Evolutionary conservation across 257 asterid genomes (phyloP), one percentile per base, ranked within the genome.

Genomic region (Fraxinus excelsior): DNA sequence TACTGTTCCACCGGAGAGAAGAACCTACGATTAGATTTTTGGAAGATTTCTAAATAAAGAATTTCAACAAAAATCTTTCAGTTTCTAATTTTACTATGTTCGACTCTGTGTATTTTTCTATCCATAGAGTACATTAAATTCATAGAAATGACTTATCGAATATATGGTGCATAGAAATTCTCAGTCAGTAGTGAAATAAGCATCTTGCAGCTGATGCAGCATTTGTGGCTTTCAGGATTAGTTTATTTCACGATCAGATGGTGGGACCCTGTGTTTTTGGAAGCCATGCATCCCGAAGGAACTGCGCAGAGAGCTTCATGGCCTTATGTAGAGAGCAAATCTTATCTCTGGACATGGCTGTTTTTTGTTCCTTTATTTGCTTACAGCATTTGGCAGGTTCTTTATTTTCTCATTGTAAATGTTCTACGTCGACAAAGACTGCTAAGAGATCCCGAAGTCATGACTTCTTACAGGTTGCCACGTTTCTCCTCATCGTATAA

Each of bases 181-280:
- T 53, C 5, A 53, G 26, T 7, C 26, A 0, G 9, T 19, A 0
- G 3, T 56, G 74, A 67, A 66, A 3, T 28, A 26, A 32, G 49
- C 35, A 40, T 31, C 35, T 28, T 29, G 3, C 19, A 9, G 56
- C 66, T 71, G 35, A 66, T 81, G 65, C 37, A 23, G 42, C 34
- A 10, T 10, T 32, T 77, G 26, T 74, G 83, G 32, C 13, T 72
- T 90, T 11, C 89, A 95, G 99, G 99, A 49, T 79, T 96, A 82
- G 99, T 96, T 81, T 93, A 88, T 91, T 93, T 96, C 90, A 96
- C 98, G 26, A 91, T 96, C 67, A 88, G 99, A 74, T 96, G 99
- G 99, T 93, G 99, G 98, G 97, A 93, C 80, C 97, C 99, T 2
- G 88, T 75, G 60, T 93, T 79, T 73, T 87, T 91, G 71, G 97